phyloP scores from a whole-genome alignment of 108 stramenopile species.

The Aurantiochytrium sp. region DNA sequence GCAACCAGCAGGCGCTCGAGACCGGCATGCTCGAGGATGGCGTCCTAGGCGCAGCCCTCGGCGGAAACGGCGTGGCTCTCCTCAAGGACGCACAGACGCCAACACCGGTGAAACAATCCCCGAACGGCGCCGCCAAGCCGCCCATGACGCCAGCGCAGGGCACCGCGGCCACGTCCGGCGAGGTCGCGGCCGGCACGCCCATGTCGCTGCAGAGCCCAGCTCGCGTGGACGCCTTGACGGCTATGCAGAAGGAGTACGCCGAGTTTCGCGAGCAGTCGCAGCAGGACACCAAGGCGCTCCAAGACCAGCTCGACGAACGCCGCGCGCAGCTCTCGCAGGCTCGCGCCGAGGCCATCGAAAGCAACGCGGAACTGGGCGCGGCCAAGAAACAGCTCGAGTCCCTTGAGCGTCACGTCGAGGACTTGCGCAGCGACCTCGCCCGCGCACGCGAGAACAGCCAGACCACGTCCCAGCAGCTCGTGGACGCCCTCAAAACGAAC shows the following conservation, averaged over 20 bases:
- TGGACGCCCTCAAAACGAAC: neutral
- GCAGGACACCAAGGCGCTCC: neutral
- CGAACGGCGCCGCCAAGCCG: neutral
- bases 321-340: neutral
- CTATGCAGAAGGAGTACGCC: neutral
- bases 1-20: neutral
- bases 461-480: neutral
- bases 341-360: neutral
- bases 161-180: neutral
- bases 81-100: neutral
- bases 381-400: neutral
- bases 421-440: neutral
- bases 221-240: neutral
- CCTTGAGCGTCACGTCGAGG: neutral
- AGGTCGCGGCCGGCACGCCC: neutral
- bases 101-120: neutral
- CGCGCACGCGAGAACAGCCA: neutral
- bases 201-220: conserved; percentile 2
- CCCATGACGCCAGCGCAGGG: neutral
- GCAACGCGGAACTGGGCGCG: neutral
- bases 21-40: neutral
- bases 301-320: neutral
- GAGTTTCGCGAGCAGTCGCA: neutral
- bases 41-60: neutral
- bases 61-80: neutral